These are phyloP conservation scores for Colletotrichum incanum DNA, from an alignment of 2,329 filamentous ascomycete genomes.

Conservation along the genomic window DNA sequence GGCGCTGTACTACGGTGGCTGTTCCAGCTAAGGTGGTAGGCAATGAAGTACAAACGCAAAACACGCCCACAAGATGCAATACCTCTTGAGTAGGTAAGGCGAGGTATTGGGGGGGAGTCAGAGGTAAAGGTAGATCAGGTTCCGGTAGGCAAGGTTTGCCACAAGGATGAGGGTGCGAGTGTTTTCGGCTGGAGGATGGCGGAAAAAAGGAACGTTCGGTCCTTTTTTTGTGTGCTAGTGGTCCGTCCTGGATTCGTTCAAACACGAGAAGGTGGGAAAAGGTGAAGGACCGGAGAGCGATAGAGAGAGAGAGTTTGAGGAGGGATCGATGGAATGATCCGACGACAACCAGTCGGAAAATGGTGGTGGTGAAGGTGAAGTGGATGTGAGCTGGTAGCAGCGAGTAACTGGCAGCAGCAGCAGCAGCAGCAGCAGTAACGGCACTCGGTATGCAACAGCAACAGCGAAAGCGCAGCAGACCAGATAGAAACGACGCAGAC, in stretches of 20 bases:
- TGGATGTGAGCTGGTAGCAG: slow-evolving; percentile 2
- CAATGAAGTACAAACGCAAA: slow-evolving; percentile 33
- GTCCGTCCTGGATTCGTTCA: slow-evolving; percentile 6
- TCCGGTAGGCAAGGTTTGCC: slow-evolving; percentile 38
- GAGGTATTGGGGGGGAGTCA: slow-evolving; percentile 13
- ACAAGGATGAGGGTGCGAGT: slow-evolving; percentile 33
- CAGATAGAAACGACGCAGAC: not conserved
- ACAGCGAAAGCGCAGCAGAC: not conserved
- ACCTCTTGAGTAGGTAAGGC: slow-evolving; percentile 17
- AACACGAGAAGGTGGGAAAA: not conserved
- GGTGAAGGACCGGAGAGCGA: slow-evolving; percentile 1
- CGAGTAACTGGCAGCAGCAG: not conserved
- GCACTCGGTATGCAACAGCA: slow-evolving; percentile 10
- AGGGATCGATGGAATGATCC: slow-evolving; percentile 21
- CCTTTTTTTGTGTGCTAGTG: slow-evolving; percentile 11
- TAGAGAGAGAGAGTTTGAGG: not conserved
- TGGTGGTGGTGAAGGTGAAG: not conserved
- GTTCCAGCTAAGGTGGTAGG: slow-evolving; percentile 31
- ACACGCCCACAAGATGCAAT: slow-evolving; percentile 16
- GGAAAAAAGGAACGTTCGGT: slow-evolving; percentile 18
- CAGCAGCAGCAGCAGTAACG: slow-evolving; percentile 1
- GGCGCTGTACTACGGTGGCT: slow-evolving; percentile 31
- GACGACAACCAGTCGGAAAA: slow-evolving; percentile 3
- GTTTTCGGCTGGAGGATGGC: slow-evolving; percentile 18
- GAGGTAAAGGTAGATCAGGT: slow-evolving; percentile 20